Evolutionary conservation across 352 stramenopile genomes (phyloP).

Genomic region (Globisporangium lucens): DNA sequence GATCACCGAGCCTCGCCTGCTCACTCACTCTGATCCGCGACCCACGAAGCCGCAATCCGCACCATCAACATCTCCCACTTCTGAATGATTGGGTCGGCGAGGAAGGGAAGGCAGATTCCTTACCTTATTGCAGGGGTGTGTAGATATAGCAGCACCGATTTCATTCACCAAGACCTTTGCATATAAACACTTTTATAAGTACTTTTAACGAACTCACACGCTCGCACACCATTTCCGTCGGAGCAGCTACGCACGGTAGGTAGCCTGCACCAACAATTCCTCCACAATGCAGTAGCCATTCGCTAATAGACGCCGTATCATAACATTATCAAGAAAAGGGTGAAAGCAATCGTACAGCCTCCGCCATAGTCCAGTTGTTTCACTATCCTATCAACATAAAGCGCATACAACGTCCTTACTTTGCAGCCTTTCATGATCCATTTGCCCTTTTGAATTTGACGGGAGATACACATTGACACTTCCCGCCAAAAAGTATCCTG

Average conservation of each 20-base stretch:
- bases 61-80: conserved; percentile 12
- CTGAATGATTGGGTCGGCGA: conserved; percentile 14
- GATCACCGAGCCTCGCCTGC: background rate
- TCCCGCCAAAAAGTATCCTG: background rate
- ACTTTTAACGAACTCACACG: background rate
- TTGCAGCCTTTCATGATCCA: background rate
- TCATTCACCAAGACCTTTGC: conserved; percentile 7
- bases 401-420: background rate
- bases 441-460: background rate
- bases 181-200: conserved; percentile 17
- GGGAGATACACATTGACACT: background rate
- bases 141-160: conserved; percentile 16
- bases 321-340: too few relatives aligned
- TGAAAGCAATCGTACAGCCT: too few relatives aligned
- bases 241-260: too few relatives aligned
- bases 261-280: too few relatives aligned
- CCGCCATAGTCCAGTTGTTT: background rate
- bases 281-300: too few relatives aligned
- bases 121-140: conserved; percentile 12
- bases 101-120: background rate
- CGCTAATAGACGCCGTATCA: too few relatives aligned
- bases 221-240: background rate
- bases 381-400: background rate
- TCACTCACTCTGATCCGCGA: background rate
- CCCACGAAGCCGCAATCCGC: background rate